Base-by-base conservation (phyloP, 2,329 filamentous ascomycete species). In the Chrysoporthe deuterocubensis region DNA sequence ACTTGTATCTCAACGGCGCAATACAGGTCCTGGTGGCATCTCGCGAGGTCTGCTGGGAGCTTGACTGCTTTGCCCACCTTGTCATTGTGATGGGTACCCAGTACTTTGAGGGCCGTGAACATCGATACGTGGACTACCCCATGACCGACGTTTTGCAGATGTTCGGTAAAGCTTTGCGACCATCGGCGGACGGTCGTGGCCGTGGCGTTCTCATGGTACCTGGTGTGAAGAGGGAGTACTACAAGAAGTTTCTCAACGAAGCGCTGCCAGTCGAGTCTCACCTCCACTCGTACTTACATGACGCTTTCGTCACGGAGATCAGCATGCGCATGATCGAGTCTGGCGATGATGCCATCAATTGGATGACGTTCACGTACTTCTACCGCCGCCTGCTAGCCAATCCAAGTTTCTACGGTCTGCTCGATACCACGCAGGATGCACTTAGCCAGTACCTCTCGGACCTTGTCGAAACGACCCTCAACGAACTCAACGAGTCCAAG, bases 301-400 rank as follows among this genome's bases (percentile, higher is more conserved):
- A 99, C 80, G 94, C 94, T 0, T 98, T 99, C 74, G 95, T 99
- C 57, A 94, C 95, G 0, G 96, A 99, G 79, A 94, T 98, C 75
- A 97, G 94, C 83, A 97, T 94, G 21, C 95, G 94, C 83, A 97
- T 94, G 78, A 96, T 99, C 69, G 89, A 93, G 74, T 97, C 94
- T 14, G 97, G 94, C 16, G 96, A 98, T 74, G 95, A 98, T 81
- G 96, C 95, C 13, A 94, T 99, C 73, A 96, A 97, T 80, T 99
- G 96, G 96, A 93, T 94, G 48, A 98, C 96, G 0, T 98, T 97
- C 77, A 97, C 95, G 13, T 99, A 97, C 82, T 97, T 98, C 81
- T 99, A 99, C 81, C 91, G 96, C 56, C 91, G 96, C 68, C 86
- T 99, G 48, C 86, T 98, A 46, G 94, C 95, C 42, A 99, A 99